Evolutionary conservation across 2,329 filamentous ascomycete genomes (phyloP).

Genomic region (Tetracladium maxilliforme): DNA sequence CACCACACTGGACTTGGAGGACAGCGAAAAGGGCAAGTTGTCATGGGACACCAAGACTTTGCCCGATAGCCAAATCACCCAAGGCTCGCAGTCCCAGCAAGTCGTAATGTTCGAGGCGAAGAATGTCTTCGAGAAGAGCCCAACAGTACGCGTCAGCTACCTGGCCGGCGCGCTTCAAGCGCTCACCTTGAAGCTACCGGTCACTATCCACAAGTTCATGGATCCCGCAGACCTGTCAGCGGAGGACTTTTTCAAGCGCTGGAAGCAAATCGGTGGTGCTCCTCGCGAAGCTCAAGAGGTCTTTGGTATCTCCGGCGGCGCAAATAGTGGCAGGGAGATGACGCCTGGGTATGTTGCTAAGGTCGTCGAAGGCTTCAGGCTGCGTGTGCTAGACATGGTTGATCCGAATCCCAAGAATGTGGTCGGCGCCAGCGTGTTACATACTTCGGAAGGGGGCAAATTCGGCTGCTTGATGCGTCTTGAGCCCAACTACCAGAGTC

Average conservation of each 20-base stretch:
- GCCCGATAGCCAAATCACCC: constrained; percentile 65
- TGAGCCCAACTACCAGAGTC: constrained; percentile 85
- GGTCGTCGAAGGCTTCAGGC: constrained; percentile 73
- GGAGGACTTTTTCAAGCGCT: constrained; percentile 97
- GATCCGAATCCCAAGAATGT: constrained; percentile 91
- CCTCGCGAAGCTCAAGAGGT: constrained; percentile 81
- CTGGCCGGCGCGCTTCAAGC: constrained; percentile 87
- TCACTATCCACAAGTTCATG: constrained; percentile 93
- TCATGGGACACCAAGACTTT: constrained; percentile 80
- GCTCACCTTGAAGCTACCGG: constrained; percentile 77
- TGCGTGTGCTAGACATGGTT: constrained; percentile 72
- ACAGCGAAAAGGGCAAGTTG: constrained; percentile 46
- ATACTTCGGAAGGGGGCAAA: constrained; percentile 73
- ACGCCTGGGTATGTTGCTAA: constrained; percentile 56
- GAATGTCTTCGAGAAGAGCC: constrained; percentile 65
- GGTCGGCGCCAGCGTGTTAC: constrained; percentile 78
- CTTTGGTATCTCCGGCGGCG: constrained; percentile 49
- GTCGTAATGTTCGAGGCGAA: constrained; percentile 90
- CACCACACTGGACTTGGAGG: constrained; percentile 76
- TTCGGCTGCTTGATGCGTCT: constrained; percentile 85
- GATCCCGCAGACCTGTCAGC: constrained; percentile 72
- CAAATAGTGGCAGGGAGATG: constrained; percentile 45
- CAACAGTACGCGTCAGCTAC: constrained; percentile 89
- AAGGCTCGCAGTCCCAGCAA: constrained; percentile 72
- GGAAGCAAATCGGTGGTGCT: constrained; percentile 91